Base-by-base conservation (phyloP, 2,329 filamentous ascomycete genomes). In the Monilinia laxa region DNA sequence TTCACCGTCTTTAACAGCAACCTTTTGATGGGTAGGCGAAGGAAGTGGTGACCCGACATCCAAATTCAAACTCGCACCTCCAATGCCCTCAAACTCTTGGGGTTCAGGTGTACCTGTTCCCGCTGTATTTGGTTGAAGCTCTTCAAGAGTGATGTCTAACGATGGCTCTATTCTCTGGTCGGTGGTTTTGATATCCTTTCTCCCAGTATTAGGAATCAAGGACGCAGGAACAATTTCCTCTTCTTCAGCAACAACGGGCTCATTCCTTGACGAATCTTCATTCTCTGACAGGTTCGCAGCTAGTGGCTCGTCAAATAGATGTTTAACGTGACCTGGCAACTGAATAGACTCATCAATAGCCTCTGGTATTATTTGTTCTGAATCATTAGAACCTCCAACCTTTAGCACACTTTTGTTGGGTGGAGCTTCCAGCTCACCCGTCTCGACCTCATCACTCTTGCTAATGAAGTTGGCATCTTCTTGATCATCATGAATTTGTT, bases 21-120 rank as follows among this genome's bases (percentile, higher is more conserved):
- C 20, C 4, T 35, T 12, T 57, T n/a, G 31, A 64, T 47, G 2
- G 16, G 18, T 57, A 3, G 62, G 52, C 1, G 62, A 64, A 23
- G 52, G 51, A 11, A 56, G 51, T 25, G 62, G 62, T 14, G 52
- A 57, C 14, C 62, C 51, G 42, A 64, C 38, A 38, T 64, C 38
- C 52, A 57, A 35, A 55, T 20, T 64, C 20, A 64, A 57, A 14
- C 18, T n/a, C 14, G 52, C 62, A 25, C 54, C 40, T 47, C 52
- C 62, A 42, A 52, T 35, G 14, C 62, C 62, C 25, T 64, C 62
- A 23, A 38, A 47, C 4, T 64, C 51, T 25, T 31, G 18, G 9
- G 51, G 52, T 0, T 20, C 62, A 47, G 62, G 20, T 25, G 47
- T 35, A 6, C n/a, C 7, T 23, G 18, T 9, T 10, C 57, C 52